These are phyloP conservation scores for Solanum medicagineum DNA, from an alignment of 257 asterid genomes.

Conservation along the genomic window DNA sequence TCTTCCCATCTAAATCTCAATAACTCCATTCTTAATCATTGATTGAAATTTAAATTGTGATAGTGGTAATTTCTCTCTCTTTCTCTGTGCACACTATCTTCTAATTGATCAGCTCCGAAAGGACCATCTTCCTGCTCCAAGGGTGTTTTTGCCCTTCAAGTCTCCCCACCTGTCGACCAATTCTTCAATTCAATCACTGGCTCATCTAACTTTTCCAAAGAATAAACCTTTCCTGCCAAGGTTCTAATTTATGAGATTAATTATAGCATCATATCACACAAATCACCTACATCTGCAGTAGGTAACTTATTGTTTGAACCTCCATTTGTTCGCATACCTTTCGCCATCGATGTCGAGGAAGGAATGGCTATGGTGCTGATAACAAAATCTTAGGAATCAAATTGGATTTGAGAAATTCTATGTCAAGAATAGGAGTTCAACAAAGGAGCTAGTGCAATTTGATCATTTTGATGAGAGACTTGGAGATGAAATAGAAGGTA, in stretches of 20 bases:
- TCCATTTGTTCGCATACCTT: neutral
- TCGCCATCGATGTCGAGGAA: neutral
- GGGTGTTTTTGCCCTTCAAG: neutral
- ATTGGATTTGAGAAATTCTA: neutral
- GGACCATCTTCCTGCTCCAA: neutral
- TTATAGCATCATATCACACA: neutral
- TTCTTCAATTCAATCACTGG: neutral
- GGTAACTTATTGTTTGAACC: neutral
- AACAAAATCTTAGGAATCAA: neutral
- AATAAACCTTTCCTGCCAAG: neutral
- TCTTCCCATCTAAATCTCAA: too few relatives aligned
- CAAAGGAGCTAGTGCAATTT: neutral
- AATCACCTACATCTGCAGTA: neutral
- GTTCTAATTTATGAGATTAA: neutral
- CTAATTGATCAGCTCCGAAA: too few relatives aligned
- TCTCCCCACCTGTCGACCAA: neutral
- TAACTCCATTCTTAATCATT: too few relatives aligned
- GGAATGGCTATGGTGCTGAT: neutral
- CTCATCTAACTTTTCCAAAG: too few relatives aligned
- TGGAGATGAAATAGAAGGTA: too few relatives aligned
- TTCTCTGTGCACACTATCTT: too few relatives aligned
- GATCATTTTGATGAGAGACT: too few relatives aligned
- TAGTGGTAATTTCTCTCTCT: too few relatives aligned
- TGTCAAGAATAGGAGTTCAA: neutral
- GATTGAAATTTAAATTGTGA: too few relatives aligned